Base-by-base conservation (phyloP, 805 yeast genomes). In the Tetrapisispora pingtungensis region DNA sequence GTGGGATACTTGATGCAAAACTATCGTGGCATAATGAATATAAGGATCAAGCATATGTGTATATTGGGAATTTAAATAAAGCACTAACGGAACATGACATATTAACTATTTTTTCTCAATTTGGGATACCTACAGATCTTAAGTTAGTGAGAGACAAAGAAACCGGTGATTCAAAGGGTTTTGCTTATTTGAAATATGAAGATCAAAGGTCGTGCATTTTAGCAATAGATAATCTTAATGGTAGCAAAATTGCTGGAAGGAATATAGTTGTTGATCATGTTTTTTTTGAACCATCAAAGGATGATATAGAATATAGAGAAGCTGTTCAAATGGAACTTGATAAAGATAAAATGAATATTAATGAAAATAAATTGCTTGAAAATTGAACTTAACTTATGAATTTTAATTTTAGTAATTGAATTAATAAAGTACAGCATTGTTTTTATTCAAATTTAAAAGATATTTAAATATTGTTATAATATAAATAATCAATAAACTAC, bases 1-100 rank as follows among this genome's bases (percentile, higher is more conserved):
- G 65, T 7, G 78, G 80, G 13, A 73, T 78, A 0, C 62, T 81
- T 0, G 70, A 73, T 31, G 45, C 57, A 1, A 64, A 69, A 4
- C 85, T 83, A 0, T 87, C 96, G 6, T 90, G 97, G 97, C 97
- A 90, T 59, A 72, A 77, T 47, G 95, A 89, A 51, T 87, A 80
- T 57, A 67, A 66, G 20, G 89, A 87, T 50, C 75, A 90, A 0
- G 79, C 90, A 1, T 87, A 80, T 57, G 69, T 89, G 1, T 84
- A 70, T 55, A 78, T 90, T n/a, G 90, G 95, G 0, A 77, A 81
- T 4, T 60, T 90, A 10, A 80, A 87, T 10, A 64, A 56, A 14
- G 75, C 76, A 28, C 59, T 87, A 24, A 77, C 77, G 8, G 96
- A 87, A 57, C 78, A 79, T 40, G 97, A 90, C 58, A 61, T 90